phyloP scores from a whole-genome alignment of 129 eudicot genomes.

The Tagetes erecta region DNA sequence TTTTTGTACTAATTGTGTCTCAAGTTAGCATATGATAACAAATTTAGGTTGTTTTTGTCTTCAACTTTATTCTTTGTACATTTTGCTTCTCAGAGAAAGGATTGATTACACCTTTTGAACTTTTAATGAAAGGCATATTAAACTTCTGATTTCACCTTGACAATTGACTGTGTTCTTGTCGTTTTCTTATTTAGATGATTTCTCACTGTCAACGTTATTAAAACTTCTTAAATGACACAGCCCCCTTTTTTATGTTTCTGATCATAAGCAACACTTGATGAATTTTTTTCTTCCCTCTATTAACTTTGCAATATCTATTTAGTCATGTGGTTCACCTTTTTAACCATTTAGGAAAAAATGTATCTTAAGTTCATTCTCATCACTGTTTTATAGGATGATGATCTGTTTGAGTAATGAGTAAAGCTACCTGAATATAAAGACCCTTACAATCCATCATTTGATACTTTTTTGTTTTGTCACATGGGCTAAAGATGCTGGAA shows the following conservation, averaged over 20 bases:
- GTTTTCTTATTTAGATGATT: neutral
- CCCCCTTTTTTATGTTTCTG: neutral
- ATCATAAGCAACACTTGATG: neutral
- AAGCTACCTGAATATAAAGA: conserved; percentile 7
- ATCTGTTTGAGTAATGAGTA: neutral
- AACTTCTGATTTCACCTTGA: neutral
- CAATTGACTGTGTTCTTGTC: neutral
- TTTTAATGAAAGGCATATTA: neutral
- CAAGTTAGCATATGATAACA: neutral
- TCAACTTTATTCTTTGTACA: neutral
- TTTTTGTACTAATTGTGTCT: neutral
- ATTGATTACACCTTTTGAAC: neutral
- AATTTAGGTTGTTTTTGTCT: conserved; percentile 44
- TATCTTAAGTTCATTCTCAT: conserved; percentile 41
- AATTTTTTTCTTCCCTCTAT: neutral
- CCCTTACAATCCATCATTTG: neutral
- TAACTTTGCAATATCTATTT: neutral
- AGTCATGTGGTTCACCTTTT: neutral
- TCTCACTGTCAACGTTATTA: neutral
- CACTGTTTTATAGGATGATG: conserved; percentile 13
- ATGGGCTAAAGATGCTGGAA: conserved; percentile 82
- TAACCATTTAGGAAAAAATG: neutral
- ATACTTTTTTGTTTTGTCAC: neutral
- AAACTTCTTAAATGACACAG: neutral
- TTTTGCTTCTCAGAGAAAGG: neutral